Base-by-base conservation (phyloP, 805 yeast species). In the Pichia nanzhaoensis region DNA sequence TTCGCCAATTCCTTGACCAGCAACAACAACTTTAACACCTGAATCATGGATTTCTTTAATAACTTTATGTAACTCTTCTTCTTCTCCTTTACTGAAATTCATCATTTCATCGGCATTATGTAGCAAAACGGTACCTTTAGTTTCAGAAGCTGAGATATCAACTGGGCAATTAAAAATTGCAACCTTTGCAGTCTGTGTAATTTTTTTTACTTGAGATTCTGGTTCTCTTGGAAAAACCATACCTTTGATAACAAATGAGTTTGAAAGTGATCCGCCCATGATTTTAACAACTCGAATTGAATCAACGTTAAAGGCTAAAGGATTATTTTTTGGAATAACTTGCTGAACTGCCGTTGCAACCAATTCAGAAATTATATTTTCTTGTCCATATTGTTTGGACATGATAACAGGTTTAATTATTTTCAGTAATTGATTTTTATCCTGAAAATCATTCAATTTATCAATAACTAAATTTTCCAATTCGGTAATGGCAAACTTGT, bases 171-270 rank as follows among this genome's bases (percentile, higher is more conserved):
- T 88, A 70, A 74, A 93, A 2, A 89, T 90, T 9, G 86, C 99
- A 38, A 93, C 98, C 63, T 87, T 89, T 16, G 95, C 79, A 55
- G 74, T 79, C 38, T 64, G 58, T 9, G 57, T 62, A 46, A 84
- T 69, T 50, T 80, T 75, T 61, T 87, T 88, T 41, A 90, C 67
- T 54, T 79, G 81, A 14, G 97, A 95, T 64, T 91, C 98, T n/a
- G 98, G 96, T 65, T 89, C 95, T 57, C 95, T 78, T 54, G 95
- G 95, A 75, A 93, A 91, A 33, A 93, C 96, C 99, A 93, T 93
- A 55, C 99, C 99, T 67, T 85, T 87, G 52, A 93, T 72, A 43
- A 93, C 98, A 57, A 75, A 75, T 12, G 95, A 84, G 55, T 74
- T 73, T 32, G 70, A 67, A 55, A 93, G 71, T 42, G 90, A 74